These are phyloP conservation scores for Sporisorium scitamineum DNA, from an alignment of 1,284 basidiomycete species.

Conservation along the genomic window DNA sequence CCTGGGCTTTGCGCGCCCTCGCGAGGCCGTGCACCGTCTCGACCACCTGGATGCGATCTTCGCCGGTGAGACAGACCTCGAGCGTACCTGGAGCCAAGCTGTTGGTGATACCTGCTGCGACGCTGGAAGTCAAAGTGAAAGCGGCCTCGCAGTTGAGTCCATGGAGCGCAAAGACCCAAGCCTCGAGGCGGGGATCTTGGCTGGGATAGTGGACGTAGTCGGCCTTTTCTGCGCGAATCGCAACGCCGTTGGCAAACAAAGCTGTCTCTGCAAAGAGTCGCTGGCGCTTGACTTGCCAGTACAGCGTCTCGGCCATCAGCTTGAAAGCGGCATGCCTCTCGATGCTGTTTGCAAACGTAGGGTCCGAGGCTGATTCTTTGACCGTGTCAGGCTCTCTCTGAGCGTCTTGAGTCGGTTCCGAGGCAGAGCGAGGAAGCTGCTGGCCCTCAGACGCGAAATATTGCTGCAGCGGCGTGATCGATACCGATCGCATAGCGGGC, in stretches of 20 bases:
- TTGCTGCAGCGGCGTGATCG: no score
- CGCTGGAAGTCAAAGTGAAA: conserved; percentile 81
- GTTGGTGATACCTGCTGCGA: conserved; percentile 77
- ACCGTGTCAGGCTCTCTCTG: neutral
- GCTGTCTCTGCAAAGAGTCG: conserved; percentile 16
- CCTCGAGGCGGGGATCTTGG: conserved; percentile 19
- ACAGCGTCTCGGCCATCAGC: neutral
- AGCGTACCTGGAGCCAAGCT: conserved; percentile 63
- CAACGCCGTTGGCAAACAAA: conserved; percentile 27
- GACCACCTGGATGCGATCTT: conserved; percentile 46
- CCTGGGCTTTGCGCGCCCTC: conserved; percentile 82
- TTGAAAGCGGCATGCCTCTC: neutral
- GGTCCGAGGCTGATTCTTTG: neutral
- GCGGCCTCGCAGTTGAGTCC: conserved; percentile 81
- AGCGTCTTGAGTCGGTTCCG: neutral
- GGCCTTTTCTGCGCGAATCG: conserved; percentile 46
- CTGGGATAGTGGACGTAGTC: conserved; percentile 38
- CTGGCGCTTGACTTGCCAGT: neutral
- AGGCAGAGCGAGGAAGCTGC: neutral
- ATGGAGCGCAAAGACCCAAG: conserved; percentile 73
- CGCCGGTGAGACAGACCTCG: conserved; percentile 39
- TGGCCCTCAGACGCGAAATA: no score
- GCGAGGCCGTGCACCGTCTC: conserved; percentile 76
- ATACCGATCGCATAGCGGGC: no score
- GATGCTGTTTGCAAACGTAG: neutral